Base-by-base conservation (phyloP, 1,139 yeast genomes). In the Chernovozyma sophiae-reginae region DNA sequence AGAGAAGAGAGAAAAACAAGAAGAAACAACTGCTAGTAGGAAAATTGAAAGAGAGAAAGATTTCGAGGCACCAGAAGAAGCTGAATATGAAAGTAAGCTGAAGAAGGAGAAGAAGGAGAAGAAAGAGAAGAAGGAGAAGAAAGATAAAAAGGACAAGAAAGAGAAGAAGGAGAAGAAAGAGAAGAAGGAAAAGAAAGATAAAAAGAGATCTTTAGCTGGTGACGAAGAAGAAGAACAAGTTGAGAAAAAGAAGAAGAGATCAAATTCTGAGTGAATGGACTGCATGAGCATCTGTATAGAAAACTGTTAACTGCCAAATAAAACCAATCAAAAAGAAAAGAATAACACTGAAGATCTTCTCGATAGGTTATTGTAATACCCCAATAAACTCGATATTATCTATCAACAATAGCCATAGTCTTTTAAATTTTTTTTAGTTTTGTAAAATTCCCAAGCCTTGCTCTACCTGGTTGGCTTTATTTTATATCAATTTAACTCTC, bases 61-160 rank as follows among this genome's bases (percentile, higher is more conserved):
- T 46, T 90, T 77, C 53, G 77, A 78, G 41, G 95, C 97, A 14
- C 97, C 97, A 16, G 81, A 77, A 50, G 97, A 89, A 60, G 75
- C 67, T 28, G 65, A 53, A n/a, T 75, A 79, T 43, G 60, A 60
- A 38, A 63, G 62, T 40, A 55, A 54, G 37, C 46, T 62, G 33
- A 35, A 52, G 28, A 41, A 48, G 33, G 43, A 48, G 38, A 26
- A 34, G 31, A 58, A 60, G 36, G 62, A 62, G 40, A 54, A 55
- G 37, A 46, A 60, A 31, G 37, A 52, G 26, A 40, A 48, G 33
- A 42, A 48, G 36, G 47, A 47, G 14, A 47, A 55, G 43, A 42
- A 49, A 34, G 42, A 49, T 17, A 49, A 55, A 43, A 46, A 51
- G 32, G 47, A 56, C 18, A 48, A 57, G 43, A 47, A 60, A 37